These are phyloP conservation scores for Pythium scleroteichum DNA, from an alignment of 352 stramenopile species.

Conservation along the genomic window DNA sequence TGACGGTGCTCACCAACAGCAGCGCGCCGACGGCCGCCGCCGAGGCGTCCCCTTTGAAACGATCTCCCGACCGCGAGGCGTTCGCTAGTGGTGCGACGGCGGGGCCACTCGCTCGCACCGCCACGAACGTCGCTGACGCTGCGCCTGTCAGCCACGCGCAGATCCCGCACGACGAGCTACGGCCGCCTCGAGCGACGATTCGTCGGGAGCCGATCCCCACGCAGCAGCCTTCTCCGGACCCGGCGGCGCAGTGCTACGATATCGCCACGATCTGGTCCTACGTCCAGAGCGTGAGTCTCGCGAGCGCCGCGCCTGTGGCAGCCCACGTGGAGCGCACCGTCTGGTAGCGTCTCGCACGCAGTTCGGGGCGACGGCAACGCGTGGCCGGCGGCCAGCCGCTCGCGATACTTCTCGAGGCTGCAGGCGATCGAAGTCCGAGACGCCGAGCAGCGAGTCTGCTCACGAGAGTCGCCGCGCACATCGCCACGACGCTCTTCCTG, in stretches of 20 bases:
- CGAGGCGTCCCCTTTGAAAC: too few species aligned
- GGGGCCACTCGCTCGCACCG: neutral
- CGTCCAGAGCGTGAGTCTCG: slow-evolving; percentile 2
- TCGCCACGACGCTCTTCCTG: slow-evolving; percentile 5
- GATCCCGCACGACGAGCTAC: too few species aligned
- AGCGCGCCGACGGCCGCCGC: neutral
- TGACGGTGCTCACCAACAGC: slow-evolving; percentile 9
- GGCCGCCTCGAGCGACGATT: too few species aligned
- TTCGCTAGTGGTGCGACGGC: neutral
- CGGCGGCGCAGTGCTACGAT: neutral
- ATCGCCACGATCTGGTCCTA: slow-evolving; percentile 1
- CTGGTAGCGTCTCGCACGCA: neutral
- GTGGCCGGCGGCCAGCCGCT: neutral
- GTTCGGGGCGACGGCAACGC: neutral
- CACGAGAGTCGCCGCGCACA: slow-evolving; percentile 3
- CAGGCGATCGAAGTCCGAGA: neutral
- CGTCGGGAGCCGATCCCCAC: too few species aligned
- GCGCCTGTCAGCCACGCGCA: too few species aligned
- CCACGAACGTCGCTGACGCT: too few species aligned
- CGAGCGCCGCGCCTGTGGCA: neutral
- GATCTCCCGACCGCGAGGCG: too few species aligned
- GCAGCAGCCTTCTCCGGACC: too few species aligned
- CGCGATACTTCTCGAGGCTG: neutral
- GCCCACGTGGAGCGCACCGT: neutral
- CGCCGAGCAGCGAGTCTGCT: neutral